phyloP scores from a whole-genome alignment of 2,329 filamentous ascomycete species.

The Aspergillus udagawae region DNA sequence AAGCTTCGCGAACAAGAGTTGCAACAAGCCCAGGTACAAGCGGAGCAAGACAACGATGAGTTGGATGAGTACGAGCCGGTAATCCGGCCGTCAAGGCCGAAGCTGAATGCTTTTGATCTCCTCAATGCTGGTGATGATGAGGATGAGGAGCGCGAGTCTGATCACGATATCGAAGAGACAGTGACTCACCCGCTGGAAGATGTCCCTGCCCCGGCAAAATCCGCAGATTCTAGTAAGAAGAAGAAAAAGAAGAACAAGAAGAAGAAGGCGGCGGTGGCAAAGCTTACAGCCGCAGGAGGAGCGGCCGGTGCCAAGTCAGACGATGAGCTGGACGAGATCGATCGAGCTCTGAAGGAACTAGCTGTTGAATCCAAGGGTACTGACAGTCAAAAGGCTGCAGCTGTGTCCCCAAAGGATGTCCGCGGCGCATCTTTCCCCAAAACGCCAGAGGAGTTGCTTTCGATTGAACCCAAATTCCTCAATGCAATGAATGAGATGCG shows the following conservation, averaged over 20 bases:
- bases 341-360: conserved; percentile 59
- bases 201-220: conserved; percentile 16
- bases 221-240: conserved; percentile 24
- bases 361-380: conserved; percentile 39
- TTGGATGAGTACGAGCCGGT: conserved; percentile 39
- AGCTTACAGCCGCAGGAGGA: conserved; percentile 22
- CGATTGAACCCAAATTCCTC: conserved; percentile 67
- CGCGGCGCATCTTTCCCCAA: conserved; percentile 32
- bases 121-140: conserved; percentile 44
- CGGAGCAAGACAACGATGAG: conserved; percentile 34
- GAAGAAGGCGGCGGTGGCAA: conserved; percentile 53
- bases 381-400: conserved; percentile 10
- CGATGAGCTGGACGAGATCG: conserved; percentile 59
- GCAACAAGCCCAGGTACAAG: conserved; percentile 40
- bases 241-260: conserved; percentile 58
- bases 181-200: conserved; percentile 15
- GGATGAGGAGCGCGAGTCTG: conserved; percentile 34
- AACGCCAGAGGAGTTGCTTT: conserved; percentile 51
- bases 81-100: conserved; percentile 34
- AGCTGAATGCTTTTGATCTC: conserved; percentile 53
- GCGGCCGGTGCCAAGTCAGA: conserved; percentile 16
- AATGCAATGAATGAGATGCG: conserved; percentile 92
- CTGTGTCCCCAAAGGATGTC: conserved; percentile 33
- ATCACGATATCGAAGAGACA: conserved; percentile 16
- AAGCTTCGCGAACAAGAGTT: conserved; percentile 57